Evolutionary conservation across 805 yeast genomes (phyloP).

Genomic region (Wickerhamiella kurtzmanii): DNA sequence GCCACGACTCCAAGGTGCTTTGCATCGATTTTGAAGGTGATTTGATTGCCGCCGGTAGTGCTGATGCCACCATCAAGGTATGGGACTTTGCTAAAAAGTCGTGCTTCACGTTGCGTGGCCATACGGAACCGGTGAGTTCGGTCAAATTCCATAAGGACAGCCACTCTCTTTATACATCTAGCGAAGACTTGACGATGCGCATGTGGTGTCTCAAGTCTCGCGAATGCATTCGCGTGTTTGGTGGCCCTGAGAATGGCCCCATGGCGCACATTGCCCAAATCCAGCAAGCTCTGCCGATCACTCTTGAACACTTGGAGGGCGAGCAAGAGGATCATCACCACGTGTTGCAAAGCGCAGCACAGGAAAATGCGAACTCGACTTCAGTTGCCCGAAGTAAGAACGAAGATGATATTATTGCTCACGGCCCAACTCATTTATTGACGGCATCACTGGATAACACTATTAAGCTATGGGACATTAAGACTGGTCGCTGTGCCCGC

Average conservation of each 20-base stretch:
- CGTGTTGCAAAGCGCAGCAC: constrained; percentile 15
- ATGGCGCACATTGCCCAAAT: constrained; percentile 87
- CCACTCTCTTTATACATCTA: constrained; percentile 67
- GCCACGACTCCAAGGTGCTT: constrained; percentile 77
- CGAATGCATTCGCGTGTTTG: constrained; percentile 62
- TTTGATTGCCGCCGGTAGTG: constrained; percentile 83
- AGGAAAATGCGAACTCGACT: constrained; percentile 5
- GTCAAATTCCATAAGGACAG: constrained; percentile 76
- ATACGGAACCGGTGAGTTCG: constrained; percentile 79
- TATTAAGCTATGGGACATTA: constrained; percentile 82
- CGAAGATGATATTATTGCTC: constrained; percentile 17
- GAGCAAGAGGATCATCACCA: constrained; percentile 19
- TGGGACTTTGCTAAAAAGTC: constrained; percentile 95
- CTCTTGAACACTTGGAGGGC: constrained; percentile 54
- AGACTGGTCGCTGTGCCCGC: constrained; percentile 73
- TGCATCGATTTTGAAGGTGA: constrained; percentile 73
- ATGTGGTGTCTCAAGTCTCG: constrained; percentile 89
- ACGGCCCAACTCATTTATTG: constrained; percentile 67
- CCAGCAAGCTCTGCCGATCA: constrained; percentile 79
- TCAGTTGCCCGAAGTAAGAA: constrained; percentile 6
- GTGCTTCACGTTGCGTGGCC: constrained; percentile 87
- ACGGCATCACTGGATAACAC: constrained; percentile 88
- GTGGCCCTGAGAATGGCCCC: constrained; percentile 41
- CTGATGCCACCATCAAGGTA: constrained; percentile 81
- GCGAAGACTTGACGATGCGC: constrained; percentile 83